Evolutionary conservation across 768 basidiomycete genomes (phyloP).

Genomic region (Pisolithus tinctorius): DNA sequence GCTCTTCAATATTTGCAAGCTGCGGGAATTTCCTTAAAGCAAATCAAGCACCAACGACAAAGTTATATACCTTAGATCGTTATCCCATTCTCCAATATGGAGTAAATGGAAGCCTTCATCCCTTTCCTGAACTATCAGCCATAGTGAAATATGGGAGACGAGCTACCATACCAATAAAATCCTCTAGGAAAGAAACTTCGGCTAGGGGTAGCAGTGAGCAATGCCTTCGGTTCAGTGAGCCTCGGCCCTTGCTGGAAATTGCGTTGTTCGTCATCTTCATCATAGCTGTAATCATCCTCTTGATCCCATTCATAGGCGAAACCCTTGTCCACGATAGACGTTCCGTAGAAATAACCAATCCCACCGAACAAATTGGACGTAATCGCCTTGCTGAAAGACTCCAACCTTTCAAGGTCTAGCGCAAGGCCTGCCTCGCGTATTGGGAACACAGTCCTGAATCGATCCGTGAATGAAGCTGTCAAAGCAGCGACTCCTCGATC

Average conservation of each 20-base stretch:
- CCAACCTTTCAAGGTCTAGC: conserved; percentile 42
- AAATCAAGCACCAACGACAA: not conserved
- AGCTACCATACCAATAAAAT: conserved; percentile 80
- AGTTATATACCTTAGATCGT: conserved; percentile 59
- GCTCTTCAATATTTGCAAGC: conserved; percentile 81
- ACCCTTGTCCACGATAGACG: conserved; percentile 76
- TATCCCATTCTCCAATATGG: conserved; percentile 91
- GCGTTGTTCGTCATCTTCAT: conserved; percentile 30
- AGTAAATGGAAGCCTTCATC: conserved; percentile 96
- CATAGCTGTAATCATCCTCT: conserved; percentile 38
- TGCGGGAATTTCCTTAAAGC: conserved; percentile 20
- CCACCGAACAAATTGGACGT: conserved; percentile 91
- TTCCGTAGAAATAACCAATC: conserved; percentile 92
- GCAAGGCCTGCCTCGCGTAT: conserved; percentile 48
- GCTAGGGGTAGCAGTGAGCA: conserved; percentile 91
- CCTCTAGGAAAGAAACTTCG: conserved; percentile 96
- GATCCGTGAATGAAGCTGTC: conserved; percentile 49
- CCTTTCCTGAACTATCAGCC: conserved; percentile 36
- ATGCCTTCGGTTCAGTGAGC: conserved; percentile 64
- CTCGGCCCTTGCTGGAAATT: conserved; percentile 45
- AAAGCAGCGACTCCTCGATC: conserved; percentile 68
- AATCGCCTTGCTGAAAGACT: conserved; percentile 77
- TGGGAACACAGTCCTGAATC: conserved; percentile 69
- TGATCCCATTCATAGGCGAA: conserved; percentile 94
- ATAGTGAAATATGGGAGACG: not conserved